Base-by-base conservation (phyloP, 2,329 filamentous ascomycete species). In the Sordariomycetes sp. region DNA sequence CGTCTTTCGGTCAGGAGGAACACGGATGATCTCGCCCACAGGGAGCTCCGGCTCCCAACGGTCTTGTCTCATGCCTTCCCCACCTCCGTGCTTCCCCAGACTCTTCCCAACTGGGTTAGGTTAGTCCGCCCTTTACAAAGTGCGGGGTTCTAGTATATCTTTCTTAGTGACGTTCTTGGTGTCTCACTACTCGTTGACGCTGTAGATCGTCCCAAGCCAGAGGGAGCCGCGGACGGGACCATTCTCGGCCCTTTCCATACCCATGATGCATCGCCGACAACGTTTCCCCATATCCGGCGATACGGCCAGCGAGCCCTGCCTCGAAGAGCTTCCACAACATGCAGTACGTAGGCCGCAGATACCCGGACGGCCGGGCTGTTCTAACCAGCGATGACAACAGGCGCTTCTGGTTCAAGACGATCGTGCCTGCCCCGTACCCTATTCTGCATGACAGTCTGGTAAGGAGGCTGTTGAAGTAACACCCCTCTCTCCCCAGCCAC, bases 371-470 rank as follows among this genome's bases (percentile, higher is more conserved):
- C 28, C 65, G 70, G 6, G 65, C 63, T 24, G 59, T 68, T 2
- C 56, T 70, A 52, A 60, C 58, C 1, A 69, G 65, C n/a, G 67
- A 68, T 28, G 61, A 59, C 3, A 53, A 67, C 1, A 68, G 67
- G 0, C 53, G 59, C 46, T 93, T 96, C 69, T 95, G 87, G 85
- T 96, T 95, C 75, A 86, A 85, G 66, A 89, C 86, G 0, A 90
- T 96, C 67, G 85, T 87, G 60, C 91, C 91, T 0, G 90, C 95
- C 59, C 85, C 86, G 56, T 96, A 96, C 71, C 87, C 89, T 0
- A 93, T 95, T 65, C 89, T 90, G 1, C 79, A 89, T 65, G 90
- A 96, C 71, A 89, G 89, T 8, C 90, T 91, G 0, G 90, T 96
- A 1, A 91, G 89, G 0, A 82, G 83, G 70, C 68, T 94, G 63